These are phyloP conservation scores for Eimeria falciformis DNA, from an alignment of 169 alveolate genomes.

Conservation along the genomic window DNA sequence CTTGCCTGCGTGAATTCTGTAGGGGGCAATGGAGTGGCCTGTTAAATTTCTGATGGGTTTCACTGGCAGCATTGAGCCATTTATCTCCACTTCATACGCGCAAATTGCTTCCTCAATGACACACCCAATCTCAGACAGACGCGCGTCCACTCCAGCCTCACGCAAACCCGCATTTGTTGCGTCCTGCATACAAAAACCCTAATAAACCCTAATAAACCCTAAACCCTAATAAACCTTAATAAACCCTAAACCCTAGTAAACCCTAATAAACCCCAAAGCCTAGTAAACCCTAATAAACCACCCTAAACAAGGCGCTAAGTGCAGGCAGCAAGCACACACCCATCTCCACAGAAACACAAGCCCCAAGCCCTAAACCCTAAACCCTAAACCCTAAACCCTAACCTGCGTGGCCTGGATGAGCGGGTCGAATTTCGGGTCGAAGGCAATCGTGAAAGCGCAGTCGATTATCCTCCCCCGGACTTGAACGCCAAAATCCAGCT, in stretches of 20 bases:
- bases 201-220: background rate
- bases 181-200: constrained; percentile 88
- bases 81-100: constrained; percentile 93
- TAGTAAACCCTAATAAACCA: background rate
- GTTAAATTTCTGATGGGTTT: constrained; percentile 97
- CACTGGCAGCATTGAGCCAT: constrained; percentile 85
- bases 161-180: constrained; percentile 99
- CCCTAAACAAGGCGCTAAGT: background rate
- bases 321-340: background rate
- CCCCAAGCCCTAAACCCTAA: background rate
- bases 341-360: background rate
- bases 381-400: constrained; percentile 4
- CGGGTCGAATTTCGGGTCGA: constrained; percentile 92
- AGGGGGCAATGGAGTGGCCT: constrained; percentile 99
- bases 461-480: constrained; percentile 99
- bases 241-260: constrained; percentile 19
- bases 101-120: constrained; percentile 98
- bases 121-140: constrained; percentile 98
- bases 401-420: constrained; percentile 93
- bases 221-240: background rate
- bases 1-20: constrained; percentile 97
- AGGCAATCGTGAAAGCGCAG: constrained; percentile 98
- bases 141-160: constrained; percentile 99
- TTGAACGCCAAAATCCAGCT: constrained; percentile 99
- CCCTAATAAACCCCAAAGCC: background rate